Conservation (phyloP, 1,139 yeast genomes). For the Yamadazyma spencermartinsiae region DNA sequence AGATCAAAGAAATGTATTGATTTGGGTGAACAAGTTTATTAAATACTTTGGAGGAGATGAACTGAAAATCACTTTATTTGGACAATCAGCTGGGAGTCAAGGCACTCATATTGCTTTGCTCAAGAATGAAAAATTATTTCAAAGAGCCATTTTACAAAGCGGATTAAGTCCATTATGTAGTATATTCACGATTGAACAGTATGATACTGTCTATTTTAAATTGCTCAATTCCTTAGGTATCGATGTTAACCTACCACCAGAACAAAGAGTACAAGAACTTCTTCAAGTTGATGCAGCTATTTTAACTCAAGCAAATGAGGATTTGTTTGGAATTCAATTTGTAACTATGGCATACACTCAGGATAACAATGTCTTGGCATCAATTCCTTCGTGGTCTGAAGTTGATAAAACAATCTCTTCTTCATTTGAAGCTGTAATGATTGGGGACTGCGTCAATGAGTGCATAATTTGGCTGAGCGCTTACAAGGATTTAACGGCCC, state of each 20-base stretch:
- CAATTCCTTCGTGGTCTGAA: conserved; percentile 12
- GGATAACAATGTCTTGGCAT: conserved; percentile 7
- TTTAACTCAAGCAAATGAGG: conserved; percentile 11
- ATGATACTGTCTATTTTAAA: conserved; percentile 14
- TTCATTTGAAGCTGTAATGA: conserved; percentile 7
- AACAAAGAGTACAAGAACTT: conserved; percentile 12
- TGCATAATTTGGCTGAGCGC: conserved; percentile 15
- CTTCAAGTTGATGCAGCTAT: conserved; percentile 10
- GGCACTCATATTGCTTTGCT: conserved; percentile 12
- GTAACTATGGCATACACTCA: conserved; percentile 17
- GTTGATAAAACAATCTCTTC: conserved; percentile 7
- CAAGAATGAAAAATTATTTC: conserved; percentile 10
- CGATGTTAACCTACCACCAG: conserved; percentile 9
- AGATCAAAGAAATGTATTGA: conserved; percentile 8
- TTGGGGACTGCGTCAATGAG: conserved; percentile 16
- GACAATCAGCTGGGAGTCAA: conserved; percentile 13
- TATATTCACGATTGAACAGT: conserved; percentile 13
- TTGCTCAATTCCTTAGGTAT: conserved; percentile 12
- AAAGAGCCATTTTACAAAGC: conserved; percentile 16
- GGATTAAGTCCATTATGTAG: conserved; percentile 16
- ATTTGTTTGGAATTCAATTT: conserved; percentile 9
- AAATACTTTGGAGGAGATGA: conserved; percentile 10
- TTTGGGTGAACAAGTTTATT: conserved; percentile 10
- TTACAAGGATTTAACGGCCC: conserved; percentile 10
- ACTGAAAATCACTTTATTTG: conserved; percentile 9